A percentile compares a stretch with the other conserved stretches of the same genome.
These are phyloP conservation scores for Aspergillus cristatus DNA, from an alignment of 495 filamentous ascomycete species.

Conservation along the genomic window DNA sequence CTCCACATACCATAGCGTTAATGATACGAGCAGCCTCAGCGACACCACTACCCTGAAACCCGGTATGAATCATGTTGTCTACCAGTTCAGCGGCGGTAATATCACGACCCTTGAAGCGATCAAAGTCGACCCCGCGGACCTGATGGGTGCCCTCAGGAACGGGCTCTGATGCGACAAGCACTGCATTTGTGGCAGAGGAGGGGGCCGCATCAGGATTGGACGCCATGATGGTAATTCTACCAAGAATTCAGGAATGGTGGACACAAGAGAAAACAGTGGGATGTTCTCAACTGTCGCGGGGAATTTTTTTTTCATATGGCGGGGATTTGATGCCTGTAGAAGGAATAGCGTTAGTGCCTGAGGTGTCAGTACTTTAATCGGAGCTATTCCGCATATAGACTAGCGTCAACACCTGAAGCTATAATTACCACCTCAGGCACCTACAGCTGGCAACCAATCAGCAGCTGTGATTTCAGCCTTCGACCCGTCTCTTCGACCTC, in stretches of 20 bases:
- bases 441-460: conserved; percentile 13
- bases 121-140: conserved; percentile 86
- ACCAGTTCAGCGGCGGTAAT: conserved; percentile 82
- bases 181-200: conserved; percentile 64
- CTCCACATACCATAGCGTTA: conserved; percentile 84
- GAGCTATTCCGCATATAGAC: not conserved
- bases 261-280: not conserved
- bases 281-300: not conserved
- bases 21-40: conserved; percentile 79
- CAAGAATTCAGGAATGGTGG: conserved; percentile 1
- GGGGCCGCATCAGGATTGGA: conserved; percentile 35
- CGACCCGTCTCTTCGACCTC: not conserved
- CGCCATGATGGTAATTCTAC: not conserved
- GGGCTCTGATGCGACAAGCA: conserved; percentile 79
- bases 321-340: not conserved
- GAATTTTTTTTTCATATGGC: conserved; percentile 4
- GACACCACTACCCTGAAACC: conserved; percentile 85
- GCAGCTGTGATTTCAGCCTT: too few relatives aligned
- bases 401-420: conserved; percentile 5
- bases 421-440: conserved; percentile 10
- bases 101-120: conserved; percentile 58
- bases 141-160: conserved; percentile 62
- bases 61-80: conserved; percentile 73
- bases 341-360: not conserved
- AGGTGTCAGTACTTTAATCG: not conserved